Evolutionary conservation across 1,139 yeast genomes (phyloP).

Genomic region (Scheffersomyces illinoinensis): DNA sequence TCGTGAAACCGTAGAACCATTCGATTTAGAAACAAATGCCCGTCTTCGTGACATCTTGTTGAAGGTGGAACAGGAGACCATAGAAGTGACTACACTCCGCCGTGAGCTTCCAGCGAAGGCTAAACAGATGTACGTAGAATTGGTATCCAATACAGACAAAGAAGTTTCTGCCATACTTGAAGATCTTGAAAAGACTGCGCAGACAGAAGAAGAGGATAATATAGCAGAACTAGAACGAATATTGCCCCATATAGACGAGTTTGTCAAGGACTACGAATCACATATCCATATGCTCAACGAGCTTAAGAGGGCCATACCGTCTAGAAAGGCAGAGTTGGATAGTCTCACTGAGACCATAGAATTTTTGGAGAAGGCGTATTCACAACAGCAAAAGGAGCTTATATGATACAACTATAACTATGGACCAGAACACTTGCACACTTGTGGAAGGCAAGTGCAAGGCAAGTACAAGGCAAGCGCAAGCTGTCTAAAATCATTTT

Average conservation of each 20-base stretch:
- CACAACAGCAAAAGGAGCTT: slow-evolving; percentile 3
- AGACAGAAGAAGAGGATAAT: slow-evolving; percentile 8
- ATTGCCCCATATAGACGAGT: slow-evolving; percentile 17
- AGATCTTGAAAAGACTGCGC: slow-evolving; percentile 13
- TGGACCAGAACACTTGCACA: background rate
- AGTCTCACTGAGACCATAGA: slow-evolving; percentile 30
- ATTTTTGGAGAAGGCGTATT: slow-evolving; percentile 26
- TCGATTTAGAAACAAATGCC: slow-evolving; percentile 59
- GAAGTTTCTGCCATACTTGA: slow-evolving; percentile 31
- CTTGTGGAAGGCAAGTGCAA: too few species aligned
- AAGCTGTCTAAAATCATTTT: background rate
- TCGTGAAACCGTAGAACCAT: slow-evolving; percentile 53
- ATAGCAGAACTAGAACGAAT: slow-evolving; percentile 10
- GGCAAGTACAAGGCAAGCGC: background rate
- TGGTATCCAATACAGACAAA: slow-evolving; percentile 31
- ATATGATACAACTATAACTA: background rate
- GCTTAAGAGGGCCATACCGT: slow-evolving; percentile 33
- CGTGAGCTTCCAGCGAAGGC: slow-evolving; percentile 50
- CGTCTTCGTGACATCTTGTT: slow-evolving; percentile 52
- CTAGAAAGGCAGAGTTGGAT: slow-evolving; percentile 32
- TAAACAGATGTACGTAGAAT: slow-evolving; percentile 24
- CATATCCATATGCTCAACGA: slow-evolving; percentile 23
- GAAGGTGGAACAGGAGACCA: slow-evolving; percentile 59
- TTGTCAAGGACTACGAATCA: slow-evolving; percentile 27
- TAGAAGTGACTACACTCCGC: slow-evolving; percentile 51